phyloP scores from a whole-genome alignment of 176 grass and related monocot genomes.

The Elaeis guineensis region DNA sequence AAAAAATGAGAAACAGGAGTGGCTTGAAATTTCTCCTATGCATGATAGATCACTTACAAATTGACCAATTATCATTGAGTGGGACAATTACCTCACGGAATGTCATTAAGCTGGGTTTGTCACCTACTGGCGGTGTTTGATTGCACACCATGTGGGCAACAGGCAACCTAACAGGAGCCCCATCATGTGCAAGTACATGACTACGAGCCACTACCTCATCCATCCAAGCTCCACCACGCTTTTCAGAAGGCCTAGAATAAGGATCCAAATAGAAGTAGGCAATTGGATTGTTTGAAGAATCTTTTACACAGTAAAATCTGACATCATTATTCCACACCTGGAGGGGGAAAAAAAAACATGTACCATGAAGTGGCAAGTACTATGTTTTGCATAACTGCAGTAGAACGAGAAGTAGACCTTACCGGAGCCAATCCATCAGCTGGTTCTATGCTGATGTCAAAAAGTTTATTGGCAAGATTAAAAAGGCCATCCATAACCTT shows the following conservation, averaged over 20 bases:
- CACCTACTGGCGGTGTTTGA: slow-evolving; percentile 87
- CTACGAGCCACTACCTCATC: slow-evolving; percentile 91
- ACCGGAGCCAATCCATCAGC: slow-evolving; percentile 91
- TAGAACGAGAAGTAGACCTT: slow-evolving; percentile 28
- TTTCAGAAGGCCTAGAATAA: slow-evolving; percentile 95
- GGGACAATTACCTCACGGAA: slow-evolving; percentile 74
- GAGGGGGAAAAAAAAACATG: background rate
- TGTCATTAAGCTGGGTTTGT: slow-evolving; percentile 97
- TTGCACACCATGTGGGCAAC: slow-evolving; percentile 97
- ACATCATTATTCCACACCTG: slow-evolving; percentile 94
- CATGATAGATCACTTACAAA: background rate
- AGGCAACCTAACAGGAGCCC: slow-evolving; percentile 63
- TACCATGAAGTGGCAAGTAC: too few species aligned
- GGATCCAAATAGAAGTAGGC: slow-evolving; percentile 98
- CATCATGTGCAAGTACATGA: slow-evolving; percentile 58
- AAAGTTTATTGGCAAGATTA: slow-evolving; percentile 77
- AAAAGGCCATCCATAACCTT: slow-evolving; percentile 98
- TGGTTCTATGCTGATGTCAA: slow-evolving; percentile 69
- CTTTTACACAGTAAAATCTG: slow-evolving; percentile 92
- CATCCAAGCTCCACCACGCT: slow-evolving; percentile 97
- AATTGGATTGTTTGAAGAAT: slow-evolving; percentile 64
- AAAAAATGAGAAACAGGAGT: too few species aligned
- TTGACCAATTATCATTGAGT: background rate
- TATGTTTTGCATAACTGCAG: background rate
- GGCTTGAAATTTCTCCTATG: too few species aligned